Evolutionary conservation across 495 filamentous ascomycete species (phyloP).

Genomic region (Geopyxis carbonaria): DNA sequence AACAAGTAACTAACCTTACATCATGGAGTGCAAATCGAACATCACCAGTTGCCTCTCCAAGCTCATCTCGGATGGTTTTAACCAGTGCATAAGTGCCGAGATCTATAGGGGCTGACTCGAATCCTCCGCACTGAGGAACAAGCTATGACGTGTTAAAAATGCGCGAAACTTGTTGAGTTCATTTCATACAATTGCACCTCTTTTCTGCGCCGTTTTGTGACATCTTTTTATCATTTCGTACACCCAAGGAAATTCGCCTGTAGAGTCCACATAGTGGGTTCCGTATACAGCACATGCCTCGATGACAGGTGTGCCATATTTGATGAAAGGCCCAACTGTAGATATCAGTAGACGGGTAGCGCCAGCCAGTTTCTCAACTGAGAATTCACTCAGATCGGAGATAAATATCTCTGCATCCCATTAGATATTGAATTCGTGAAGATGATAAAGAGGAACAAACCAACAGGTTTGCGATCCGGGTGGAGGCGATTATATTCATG

Average conservation of each 20-base stretch:
- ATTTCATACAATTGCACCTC: slow-evolving; percentile 48
- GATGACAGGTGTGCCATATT: slow-evolving; percentile 63
- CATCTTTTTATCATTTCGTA: slow-evolving; percentile 65
- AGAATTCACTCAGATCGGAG: slow-evolving; percentile 43
- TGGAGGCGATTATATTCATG: slow-evolving; percentile 48
- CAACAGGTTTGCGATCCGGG: slow-evolving; percentile 50
- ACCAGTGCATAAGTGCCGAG: slow-evolving; percentile 56
- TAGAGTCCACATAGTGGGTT: slow-evolving; percentile 83
- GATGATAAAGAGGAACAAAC: slow-evolving; percentile 29
- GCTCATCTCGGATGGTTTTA: slow-evolving; percentile 41
- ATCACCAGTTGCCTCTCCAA: slow-evolving; percentile 25
- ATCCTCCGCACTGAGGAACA: slow-evolving; percentile 67
- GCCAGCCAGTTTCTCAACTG: slow-evolving; percentile 48
- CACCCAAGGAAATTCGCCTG: slow-evolving; percentile 74
- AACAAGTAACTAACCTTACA: slow-evolving; percentile 11
- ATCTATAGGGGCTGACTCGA: slow-evolving; percentile 78
- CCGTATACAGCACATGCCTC: slow-evolving; percentile 76
- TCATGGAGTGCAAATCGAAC: slow-evolving; percentile 16
- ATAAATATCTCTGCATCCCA: slow-evolving; percentile 41
- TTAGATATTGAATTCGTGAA: too few relatives aligned
- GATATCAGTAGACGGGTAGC: slow-evolving; percentile 68
- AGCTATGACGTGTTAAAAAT: slow-evolving; percentile 35
- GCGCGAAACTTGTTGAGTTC: not conserved
- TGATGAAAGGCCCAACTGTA: slow-evolving; percentile 67
- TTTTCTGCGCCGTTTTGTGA: slow-evolving; percentile 52